Evolutionary conservation across 108 stramenopile species (phyloP), one percentile per base, ranked within the genome.

Genomic region (Skeletonema potamos): DNA sequence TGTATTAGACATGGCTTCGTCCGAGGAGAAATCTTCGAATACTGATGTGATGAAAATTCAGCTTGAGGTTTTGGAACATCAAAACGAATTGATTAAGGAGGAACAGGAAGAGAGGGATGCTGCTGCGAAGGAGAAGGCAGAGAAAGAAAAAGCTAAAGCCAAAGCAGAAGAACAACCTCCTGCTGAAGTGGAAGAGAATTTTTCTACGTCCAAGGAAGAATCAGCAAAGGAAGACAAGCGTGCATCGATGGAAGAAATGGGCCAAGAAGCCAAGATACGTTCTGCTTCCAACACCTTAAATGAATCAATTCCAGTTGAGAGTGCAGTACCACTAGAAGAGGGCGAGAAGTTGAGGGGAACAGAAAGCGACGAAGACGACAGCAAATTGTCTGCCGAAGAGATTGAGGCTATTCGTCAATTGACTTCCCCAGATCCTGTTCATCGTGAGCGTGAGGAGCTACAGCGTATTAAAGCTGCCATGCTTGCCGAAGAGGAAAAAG

Each of bases 1-100:
- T 27, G 82, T 99, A n/a, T 73, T 98, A 17, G 91, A 93, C 44
- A 95, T 91, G 56, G 97, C 96, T n/a, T 87, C 92, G 24, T 82
- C 84, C 2, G 82, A 92, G 69, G 97, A 97, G 68, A 86, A 75
- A 41, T 84, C 79, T 41, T 77, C 76, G 1, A 79, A 89, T 74
- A 75, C 89, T 4, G 87, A 89, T 48, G 81, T 93, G 10, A 81
- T 86, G 65, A 93, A 92, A 66, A 85, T 93, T 32, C 90, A 91
- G 61, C 76, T 96, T 8, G 90, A 92, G 54, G 90, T 93, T 33
- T 51, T 96, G 15, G 70, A 85, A 51, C 84, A 87, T 63, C 90
- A 92, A 64, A 93, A 93, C 66, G 89, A 90, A 71, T 76, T 80
- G 65, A 94, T 93, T 66, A 82, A 82, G 20, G 87, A 80, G 46